Conservation (phyloP, 2,329 filamentous ascomycete species). For the Sphaerulina vaccinii region DNA sequence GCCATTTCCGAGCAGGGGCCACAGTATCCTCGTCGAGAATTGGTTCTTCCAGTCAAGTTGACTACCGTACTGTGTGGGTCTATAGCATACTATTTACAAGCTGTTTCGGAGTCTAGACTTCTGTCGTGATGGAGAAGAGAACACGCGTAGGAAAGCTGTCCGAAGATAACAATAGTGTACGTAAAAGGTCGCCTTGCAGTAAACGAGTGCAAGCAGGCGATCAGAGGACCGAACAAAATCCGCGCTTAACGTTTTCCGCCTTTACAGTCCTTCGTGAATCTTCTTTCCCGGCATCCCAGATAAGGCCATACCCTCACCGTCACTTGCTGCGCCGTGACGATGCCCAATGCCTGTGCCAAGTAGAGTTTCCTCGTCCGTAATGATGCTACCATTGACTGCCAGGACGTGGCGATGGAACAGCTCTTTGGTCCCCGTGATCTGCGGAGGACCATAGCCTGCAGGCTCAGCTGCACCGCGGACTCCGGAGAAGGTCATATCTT, state of each 20-base stretch:
- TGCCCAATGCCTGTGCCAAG: slow-evolving; percentile 18
- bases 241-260: slow-evolving; percentile 19
- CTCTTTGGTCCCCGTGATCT: slow-evolving; percentile 35
- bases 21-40: neutral
- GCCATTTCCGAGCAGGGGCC: neutral
- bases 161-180: neutral
- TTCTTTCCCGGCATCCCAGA: slow-evolving; percentile 23
- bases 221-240: slow-evolving; percentile 8
- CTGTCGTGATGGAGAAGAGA: neutral
- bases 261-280: slow-evolving; percentile 12
- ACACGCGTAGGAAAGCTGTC: neutral
- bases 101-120: neutral
- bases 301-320: slow-evolving; percentile 14
- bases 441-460: slow-evolving; percentile 14
- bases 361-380: slow-evolving; percentile 48
- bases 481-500: slow-evolving; percentile 57
- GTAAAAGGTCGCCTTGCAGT: too few relatives aligned
- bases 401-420: slow-evolving; percentile 60
- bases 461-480: slow-evolving; percentile 29
- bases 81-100: too few relatives aligned
- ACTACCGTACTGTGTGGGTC: slow-evolving; percentile 1
- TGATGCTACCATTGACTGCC: slow-evolving; percentile 55
- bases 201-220: too few relatives aligned
- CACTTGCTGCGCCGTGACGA: slow-evolving; percentile 5
- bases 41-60: neutral